Evolutionary conservation across 805 yeast genomes (phyloP).

Genomic region (Metschnikowia proteae): DNA sequence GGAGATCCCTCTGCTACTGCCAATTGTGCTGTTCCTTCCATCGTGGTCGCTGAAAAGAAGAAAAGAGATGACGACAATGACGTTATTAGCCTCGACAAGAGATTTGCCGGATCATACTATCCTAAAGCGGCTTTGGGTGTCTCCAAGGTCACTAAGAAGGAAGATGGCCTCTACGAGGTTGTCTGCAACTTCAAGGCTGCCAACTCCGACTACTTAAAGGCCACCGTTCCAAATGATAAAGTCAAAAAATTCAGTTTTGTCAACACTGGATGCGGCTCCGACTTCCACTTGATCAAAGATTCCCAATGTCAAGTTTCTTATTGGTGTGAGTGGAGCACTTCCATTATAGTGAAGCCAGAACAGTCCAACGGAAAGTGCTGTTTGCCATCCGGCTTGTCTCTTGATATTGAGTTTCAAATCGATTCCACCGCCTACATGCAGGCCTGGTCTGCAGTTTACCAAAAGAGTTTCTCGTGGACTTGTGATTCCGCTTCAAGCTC

Average conservation of each 20-base stretch:
- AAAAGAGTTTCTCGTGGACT: conserved; percentile 1
- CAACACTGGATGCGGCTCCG: conserved; percentile 7
- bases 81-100: background rate
- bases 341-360: conserved; percentile 8
- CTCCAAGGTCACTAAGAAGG: conserved; percentile 2
- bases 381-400: conserved; percentile 6
- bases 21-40: background rate
- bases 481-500: background rate
- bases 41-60: background rate
- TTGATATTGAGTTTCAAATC: conserved; percentile 3
- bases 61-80: conserved; percentile 5
- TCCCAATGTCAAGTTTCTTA: background rate
- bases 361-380: conserved; percentile 7
- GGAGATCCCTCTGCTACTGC: background rate
- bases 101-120: background rate
- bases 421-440: background rate
- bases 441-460: conserved; percentile 6
- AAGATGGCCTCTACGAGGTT: conserved; percentile 6
- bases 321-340: conserved; percentile 10
- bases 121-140: conserved; percentile 9
- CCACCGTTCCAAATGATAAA: background rate
- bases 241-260: conserved; percentile 3
- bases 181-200: conserved; percentile 8
- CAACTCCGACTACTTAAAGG: conserved; percentile 3
- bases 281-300: conserved; percentile 6